Conservation (phyloP, 108 stramenopile species). For the Seminavis robusta region DNA sequence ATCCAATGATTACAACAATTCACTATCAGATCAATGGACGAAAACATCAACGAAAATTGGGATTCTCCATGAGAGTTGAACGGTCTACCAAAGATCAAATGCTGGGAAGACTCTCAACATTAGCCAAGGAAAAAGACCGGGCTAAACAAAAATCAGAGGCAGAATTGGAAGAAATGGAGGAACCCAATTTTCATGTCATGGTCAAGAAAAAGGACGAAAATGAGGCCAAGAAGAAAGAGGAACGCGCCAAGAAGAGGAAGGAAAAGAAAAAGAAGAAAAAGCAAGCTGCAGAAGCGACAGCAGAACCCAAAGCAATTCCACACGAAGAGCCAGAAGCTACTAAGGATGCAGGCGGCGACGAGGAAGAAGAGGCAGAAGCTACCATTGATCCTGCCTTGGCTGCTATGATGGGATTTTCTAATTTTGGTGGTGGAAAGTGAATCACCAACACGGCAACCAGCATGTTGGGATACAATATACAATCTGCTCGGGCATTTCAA, state of each 20-base stretch:
- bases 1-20: too few relatives aligned
- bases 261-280: conserved; percentile 54
- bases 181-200: conserved; percentile 40
- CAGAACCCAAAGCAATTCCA: conserved; percentile 6
- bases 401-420: conserved; percentile 94
- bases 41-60: conserved; percentile 93
- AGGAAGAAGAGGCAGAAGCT: conserved; percentile 62
- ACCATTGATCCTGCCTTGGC: conserved; percentile 81
- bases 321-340: conserved; percentile 22
- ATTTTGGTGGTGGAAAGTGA: conserved; percentile 75
- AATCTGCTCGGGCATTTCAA: too few relatives aligned
- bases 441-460: too few relatives aligned
- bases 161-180: conserved; percentile 15
- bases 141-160: conserved; percentile 21
- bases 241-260: conserved; percentile 59
- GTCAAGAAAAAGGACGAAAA: conserved; percentile 78
- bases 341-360: conserved; percentile 34
- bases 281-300: conserved; percentile 19
- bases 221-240: conserved; percentile 49
- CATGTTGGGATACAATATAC: too few relatives aligned
- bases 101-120: conserved; percentile 24
- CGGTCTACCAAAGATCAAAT: conserved; percentile 82
- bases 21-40: conserved; percentile 87
- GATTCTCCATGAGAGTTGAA: conserved; percentile 93
- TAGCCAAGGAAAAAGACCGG: conserved; percentile 46